Evolutionary conservation across 2,329 filamentous ascomycete species (phyloP).

Genomic region (Paraphaeosphaeria minitans): DNA sequence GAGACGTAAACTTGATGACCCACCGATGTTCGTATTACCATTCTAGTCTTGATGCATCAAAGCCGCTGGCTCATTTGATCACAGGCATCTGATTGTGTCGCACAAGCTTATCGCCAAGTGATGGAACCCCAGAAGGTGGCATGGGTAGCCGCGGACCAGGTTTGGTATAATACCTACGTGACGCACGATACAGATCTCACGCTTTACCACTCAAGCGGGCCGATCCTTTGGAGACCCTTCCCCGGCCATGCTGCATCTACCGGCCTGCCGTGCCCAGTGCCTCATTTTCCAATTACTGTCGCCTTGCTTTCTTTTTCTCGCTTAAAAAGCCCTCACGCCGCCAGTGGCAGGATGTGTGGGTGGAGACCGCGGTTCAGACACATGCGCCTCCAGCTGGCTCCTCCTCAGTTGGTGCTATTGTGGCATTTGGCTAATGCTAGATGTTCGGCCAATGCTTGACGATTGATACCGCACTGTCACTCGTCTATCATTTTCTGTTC

Average conservation of each 20-base stretch:
- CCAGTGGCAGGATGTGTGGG: constrained; percentile 12
- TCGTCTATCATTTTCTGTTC: constrained; percentile 15
- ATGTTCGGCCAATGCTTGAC: constrained; percentile 22
- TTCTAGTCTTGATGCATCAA: constrained; percentile 36
- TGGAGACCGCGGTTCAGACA: constrained; percentile 15
- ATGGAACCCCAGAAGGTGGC: constrained; percentile 19
- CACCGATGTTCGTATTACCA: constrained; percentile 27
- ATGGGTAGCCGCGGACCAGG: constrained; percentile 24
- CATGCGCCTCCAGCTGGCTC: constrained; percentile 24
- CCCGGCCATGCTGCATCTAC: constrained; percentile 20
- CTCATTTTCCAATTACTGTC: constrained; percentile 14
- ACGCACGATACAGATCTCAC: constrained; percentile 37
- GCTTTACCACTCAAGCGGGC: constrained; percentile 30
- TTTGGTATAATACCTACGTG: constrained; percentile 33
- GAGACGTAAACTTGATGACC: constrained; percentile 23
- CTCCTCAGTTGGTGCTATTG: constrained; percentile 26
- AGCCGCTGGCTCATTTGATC: constrained; percentile 28
- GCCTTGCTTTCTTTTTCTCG: constrained; percentile 28
- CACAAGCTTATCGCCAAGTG: constrained; percentile 46
- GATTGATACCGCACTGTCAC: constrained; percentile 16
- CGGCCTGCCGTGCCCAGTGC: constrained; percentile 28
- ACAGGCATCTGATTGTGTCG: constrained; percentile 30
- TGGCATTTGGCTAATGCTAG: constrained; percentile 23
- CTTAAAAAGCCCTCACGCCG: constrained; percentile 21
- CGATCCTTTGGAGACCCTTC: constrained; percentile 31